Evolutionary conservation across 2,329 filamentous ascomycete genomes (phyloP).

Genomic region (Ascochyta rabiei): DNA sequence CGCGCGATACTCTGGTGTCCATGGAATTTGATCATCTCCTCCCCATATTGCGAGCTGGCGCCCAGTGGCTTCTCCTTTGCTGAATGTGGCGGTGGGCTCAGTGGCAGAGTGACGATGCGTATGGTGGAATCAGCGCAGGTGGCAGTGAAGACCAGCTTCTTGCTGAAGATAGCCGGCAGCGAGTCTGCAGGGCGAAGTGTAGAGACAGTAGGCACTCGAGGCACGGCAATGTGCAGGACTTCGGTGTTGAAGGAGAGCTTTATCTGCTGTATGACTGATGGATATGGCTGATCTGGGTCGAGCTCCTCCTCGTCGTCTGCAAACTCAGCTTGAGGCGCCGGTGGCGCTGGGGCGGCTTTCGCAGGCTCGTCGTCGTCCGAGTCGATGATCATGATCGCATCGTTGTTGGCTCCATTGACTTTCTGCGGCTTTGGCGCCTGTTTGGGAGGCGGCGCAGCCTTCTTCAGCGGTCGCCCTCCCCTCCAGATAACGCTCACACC

Average conservation of each 20-base stretch:
- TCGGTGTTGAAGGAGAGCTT: slow-evolving; percentile 61
- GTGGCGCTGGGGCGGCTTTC: slow-evolving; percentile 21
- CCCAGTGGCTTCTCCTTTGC: slow-evolving; percentile 34
- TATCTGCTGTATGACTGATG: slow-evolving; percentile 60
- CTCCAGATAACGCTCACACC: slow-evolving; percentile 66
- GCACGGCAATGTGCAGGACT: slow-evolving; percentile 61
- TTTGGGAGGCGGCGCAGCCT: slow-evolving; percentile 29
- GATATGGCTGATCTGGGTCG: slow-evolving; percentile 62
- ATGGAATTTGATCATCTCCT: slow-evolving; percentile 57
- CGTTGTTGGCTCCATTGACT: slow-evolving; percentile 50
- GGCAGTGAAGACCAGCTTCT: slow-evolving; percentile 60
- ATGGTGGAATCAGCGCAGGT: slow-evolving; percentile 64
- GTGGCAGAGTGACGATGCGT: slow-evolving; percentile 60
- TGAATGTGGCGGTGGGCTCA: slow-evolving; percentile 57
- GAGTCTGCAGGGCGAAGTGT: slow-evolving; percentile 41
- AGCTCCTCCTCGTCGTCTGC: slow-evolving; percentile 63
- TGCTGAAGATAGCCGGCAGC: slow-evolving; percentile 55
- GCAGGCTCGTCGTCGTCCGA: slow-evolving; percentile 60
- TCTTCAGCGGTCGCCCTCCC: slow-evolving; percentile 59
- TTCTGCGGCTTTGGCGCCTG: slow-evolving; percentile 43
- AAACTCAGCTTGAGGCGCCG: slow-evolving; percentile 51
- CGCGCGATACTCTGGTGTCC: slow-evolving; percentile 59
- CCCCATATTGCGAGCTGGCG: slow-evolving; percentile 43
- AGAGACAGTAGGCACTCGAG: slow-evolving; percentile 44
- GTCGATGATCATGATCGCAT: slow-evolving; percentile 62